Conservation (phyloP, 495 filamentous ascomycete genomes). For the Penicillium roqueforti region DNA sequence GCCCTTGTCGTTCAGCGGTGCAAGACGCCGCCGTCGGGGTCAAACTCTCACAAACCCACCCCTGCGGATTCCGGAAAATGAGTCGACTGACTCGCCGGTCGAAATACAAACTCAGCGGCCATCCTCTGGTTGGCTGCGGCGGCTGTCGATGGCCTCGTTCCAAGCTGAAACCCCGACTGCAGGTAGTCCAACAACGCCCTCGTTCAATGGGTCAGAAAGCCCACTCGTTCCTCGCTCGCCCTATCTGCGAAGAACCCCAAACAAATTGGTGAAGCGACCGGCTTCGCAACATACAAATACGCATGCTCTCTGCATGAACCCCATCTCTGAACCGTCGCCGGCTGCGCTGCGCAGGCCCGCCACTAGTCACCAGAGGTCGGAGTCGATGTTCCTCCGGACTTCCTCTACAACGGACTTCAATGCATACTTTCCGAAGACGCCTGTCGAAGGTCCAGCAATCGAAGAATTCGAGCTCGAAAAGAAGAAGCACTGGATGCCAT, state of each 20-base stretch:
- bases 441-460: slow-evolving; percentile 15
- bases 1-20: slow-evolving; percentile 53
- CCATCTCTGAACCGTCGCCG: slow-evolving; percentile 47
- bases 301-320: slow-evolving; percentile 26
- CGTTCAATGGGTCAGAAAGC: slow-evolving; percentile 66
- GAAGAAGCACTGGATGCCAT: slow-evolving; percentile 40
- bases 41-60: slow-evolving; percentile 39
- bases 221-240: slow-evolving; percentile 53
- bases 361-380: slow-evolving; percentile 82
- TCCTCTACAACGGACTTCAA: slow-evolving; percentile 33
- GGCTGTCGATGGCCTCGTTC: slow-evolving; percentile 71
- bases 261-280: slow-evolving; percentile 86
- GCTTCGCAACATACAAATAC: slow-evolving; percentile 55
- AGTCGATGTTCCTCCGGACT: slow-evolving; percentile 55
- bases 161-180: slow-evolving; percentile 66
- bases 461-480: slow-evolving; percentile 18
- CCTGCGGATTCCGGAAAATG: slow-evolving; percentile 26
- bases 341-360: slow-evolving; percentile 68
- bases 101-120: slow-evolving; percentile 44
- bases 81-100: slow-evolving; percentile 31
- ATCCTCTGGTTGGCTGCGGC: slow-evolving; percentile 70
- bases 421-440: slow-evolving; percentile 15
- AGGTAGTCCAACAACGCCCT: slow-evolving; percentile 61
- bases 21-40: slow-evolving; percentile 38
- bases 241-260: slow-evolving; percentile 54